Percentiles rank a stretch among this genome's conserved stretches.
These are phyloP conservation scores for Dactylellina leptospora DNA, from an alignment of 2,329 filamentous ascomycete species.

Conservation along the genomic window DNA sequence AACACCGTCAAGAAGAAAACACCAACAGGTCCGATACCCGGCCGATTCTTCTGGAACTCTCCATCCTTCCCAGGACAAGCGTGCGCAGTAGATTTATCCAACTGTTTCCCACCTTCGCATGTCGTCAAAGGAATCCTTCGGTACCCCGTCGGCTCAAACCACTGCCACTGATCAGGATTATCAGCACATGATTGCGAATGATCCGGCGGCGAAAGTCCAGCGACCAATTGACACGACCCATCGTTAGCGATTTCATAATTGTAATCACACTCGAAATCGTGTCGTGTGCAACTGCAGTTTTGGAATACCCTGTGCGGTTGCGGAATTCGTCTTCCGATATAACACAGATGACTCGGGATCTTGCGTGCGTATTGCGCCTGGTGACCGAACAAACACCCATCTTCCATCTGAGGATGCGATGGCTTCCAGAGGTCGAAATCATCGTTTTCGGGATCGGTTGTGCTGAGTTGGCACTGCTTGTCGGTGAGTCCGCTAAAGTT, in stretches of 20 bases:
- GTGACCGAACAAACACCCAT: conserved; percentile 92
- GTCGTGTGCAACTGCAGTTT: conserved; percentile 83
- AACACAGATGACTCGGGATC: conserved; percentile 79
- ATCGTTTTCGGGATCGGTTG: conserved; percentile 63
- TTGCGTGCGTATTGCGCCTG: conserved; percentile 89
- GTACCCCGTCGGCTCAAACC: conserved; percentile 85
- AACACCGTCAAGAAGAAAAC: conserved; percentile 87
- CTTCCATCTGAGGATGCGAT: conserved; percentile 77
- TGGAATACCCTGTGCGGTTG: conserved; percentile 74
- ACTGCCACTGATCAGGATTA: conserved; percentile 77
- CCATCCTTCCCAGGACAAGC: conserved; percentile 82
- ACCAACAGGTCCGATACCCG: conserved; percentile 73
- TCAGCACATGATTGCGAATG: conserved; percentile 68
- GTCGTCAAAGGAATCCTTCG: conserved; percentile 89
- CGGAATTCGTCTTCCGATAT: conserved; percentile 77
- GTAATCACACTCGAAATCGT: conserved; percentile 96
- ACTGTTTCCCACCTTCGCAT: conserved; percentile 76
- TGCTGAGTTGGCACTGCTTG: conserved; percentile 72
- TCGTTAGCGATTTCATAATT: conserved; percentile 85
- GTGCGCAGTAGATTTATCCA: conserved; percentile 72
- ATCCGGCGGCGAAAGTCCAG: conserved; percentile 73
- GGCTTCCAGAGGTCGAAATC: conserved; percentile 92
- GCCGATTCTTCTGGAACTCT: conserved; percentile 75
- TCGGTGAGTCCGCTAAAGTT: conserved; percentile 86
- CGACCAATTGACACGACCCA: conserved; percentile 78